These are phyloP conservation scores for Lithohypha guttulata DNA, from an alignment of 2,329 filamentous ascomycete genomes.

Conservation along the genomic window DNA sequence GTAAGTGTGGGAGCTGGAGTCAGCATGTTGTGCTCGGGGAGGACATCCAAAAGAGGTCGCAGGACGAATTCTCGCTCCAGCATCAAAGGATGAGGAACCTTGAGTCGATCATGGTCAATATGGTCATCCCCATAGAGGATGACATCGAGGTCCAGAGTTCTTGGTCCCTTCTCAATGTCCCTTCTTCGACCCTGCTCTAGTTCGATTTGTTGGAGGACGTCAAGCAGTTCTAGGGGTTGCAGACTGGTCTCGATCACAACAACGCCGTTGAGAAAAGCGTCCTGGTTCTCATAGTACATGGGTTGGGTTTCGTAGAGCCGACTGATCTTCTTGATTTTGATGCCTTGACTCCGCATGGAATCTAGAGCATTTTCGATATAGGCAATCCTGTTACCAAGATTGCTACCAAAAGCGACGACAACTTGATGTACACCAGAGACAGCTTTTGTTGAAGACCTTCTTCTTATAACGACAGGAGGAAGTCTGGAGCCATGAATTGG, in stretches of 20 bases:
- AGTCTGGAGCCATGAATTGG: no score
- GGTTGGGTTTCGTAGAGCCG: conserved; percentile 88
- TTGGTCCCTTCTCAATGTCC: conserved; percentile 80
- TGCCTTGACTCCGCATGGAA: conserved; percentile 62
- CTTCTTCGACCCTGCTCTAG: conserved; percentile 68
- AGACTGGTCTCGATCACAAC: conserved; percentile 68
- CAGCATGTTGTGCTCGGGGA: not conserved
- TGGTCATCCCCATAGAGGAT: conserved; percentile 63
- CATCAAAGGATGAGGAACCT: conserved; percentile 74
- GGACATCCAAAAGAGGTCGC: conserved; percentile 54
- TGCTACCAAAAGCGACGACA: conserved; percentile 85
- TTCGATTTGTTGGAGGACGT: conserved; percentile 77
- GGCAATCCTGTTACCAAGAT: conserved; percentile 72
- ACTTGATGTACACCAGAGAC: no score
- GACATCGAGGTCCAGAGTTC: conserved; percentile 91
- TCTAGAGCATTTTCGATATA: conserved; percentile 77
- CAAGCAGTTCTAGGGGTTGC: conserved; percentile 62
- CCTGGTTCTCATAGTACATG: conserved; percentile 91
- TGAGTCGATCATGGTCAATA: conserved; percentile 62
- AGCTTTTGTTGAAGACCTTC: no score
- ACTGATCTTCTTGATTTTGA: conserved; percentile 69
- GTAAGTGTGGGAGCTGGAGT: not conserved
- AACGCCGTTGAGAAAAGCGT: conserved; percentile 79
- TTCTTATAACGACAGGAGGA: no score
- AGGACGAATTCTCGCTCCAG: conserved; percentile 89